phyloP scores from a whole-genome alignment of 371 early-diverging fungal genomes.

The Mucor mucedo region DNA sequence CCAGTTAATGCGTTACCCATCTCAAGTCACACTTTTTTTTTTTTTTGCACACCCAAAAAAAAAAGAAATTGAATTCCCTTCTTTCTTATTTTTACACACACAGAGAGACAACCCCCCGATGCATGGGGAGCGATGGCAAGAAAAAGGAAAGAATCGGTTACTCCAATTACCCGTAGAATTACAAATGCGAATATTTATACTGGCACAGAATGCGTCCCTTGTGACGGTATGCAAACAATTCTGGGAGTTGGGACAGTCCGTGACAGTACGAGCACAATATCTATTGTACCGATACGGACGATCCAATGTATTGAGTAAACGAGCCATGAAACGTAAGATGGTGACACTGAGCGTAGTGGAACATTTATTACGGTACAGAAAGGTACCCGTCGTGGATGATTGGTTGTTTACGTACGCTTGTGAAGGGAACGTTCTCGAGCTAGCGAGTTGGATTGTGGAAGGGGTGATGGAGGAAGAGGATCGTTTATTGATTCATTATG shows the following conservation, averaged over 20 bases:
- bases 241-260: slow-evolving; percentile 33
- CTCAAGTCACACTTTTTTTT: too few species aligned
- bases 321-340: slow-evolving; percentile 32
- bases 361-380: slow-evolving; percentile 32
- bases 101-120: too few species aligned
- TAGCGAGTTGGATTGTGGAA: too few species aligned
- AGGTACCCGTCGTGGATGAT: slow-evolving; percentile 31
- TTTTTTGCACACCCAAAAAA: too few species aligned
- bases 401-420: slow-evolving; percentile 35
- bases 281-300: slow-evolving; percentile 40
- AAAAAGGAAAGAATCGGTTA: not conserved
- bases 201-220: slow-evolving; percentile 42
- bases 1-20: too few species aligned
- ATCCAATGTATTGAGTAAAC: slow-evolving; percentile 31
- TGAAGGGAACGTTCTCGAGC: slow-evolving; percentile 8
- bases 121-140: too few species aligned
- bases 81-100: too few species aligned
- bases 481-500: not conserved
- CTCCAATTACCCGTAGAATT: slow-evolving; percentile 38
- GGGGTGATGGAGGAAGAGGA: not conserved
- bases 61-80: too few species aligned
- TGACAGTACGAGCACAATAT: slow-evolving; percentile 34
- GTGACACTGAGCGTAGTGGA: slow-evolving; percentile 30
- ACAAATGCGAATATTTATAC: slow-evolving; percentile 36
- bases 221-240: slow-evolving; percentile 22